These are phyloP conservation scores for Rhizopogon sp. DNA, from an alignment of 768 basidiomycete species.

Conservation along the genomic window DNA sequence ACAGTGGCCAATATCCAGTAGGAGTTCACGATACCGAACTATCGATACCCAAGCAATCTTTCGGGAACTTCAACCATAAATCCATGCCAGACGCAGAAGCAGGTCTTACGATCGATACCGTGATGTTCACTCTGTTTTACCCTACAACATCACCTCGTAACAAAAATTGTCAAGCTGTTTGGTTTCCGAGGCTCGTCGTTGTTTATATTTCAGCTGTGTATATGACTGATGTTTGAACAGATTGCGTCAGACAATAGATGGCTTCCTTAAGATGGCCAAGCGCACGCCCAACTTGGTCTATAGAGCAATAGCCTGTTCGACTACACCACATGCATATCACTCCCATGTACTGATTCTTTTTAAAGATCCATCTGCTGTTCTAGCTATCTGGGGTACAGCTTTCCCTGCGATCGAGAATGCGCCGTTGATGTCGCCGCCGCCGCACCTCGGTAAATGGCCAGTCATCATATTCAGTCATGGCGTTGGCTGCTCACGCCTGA, in stretches of 20 bases:
- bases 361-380: conserved; percentile 18
- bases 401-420: conserved; percentile 26
- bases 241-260: conserved; percentile 26
- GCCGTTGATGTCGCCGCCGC: conserved; percentile 13
- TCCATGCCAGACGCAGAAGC: conserved; percentile 14
- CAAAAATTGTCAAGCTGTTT: conserved; percentile 4
- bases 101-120: conserved; percentile 24
- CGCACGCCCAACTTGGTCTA: conserved; percentile 23
- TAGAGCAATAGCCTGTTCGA: conserved; percentile 19
- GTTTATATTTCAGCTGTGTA: background rate
- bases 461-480: conserved; percentile 45
- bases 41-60: conserved; percentile 19
- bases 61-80: conserved; percentile 23
- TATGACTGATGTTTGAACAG: conserved; percentile 4
- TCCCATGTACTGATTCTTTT: background rate
- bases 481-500: conserved; percentile 34
- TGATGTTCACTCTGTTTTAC: conserved; percentile 29
- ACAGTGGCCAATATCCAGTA: conserved; percentile 24
- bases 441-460: conserved; percentile 22
- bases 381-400: conserved; percentile 26
- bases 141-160: conserved; percentile 13
- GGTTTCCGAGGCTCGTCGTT: conserved; percentile 24
- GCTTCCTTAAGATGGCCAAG: conserved; percentile 27
- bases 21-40: conserved; percentile 29
- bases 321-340: background rate